Evolutionary conservation across 352 stramenopile genomes (phyloP).

Genomic region (Pythium biforme): DNA sequence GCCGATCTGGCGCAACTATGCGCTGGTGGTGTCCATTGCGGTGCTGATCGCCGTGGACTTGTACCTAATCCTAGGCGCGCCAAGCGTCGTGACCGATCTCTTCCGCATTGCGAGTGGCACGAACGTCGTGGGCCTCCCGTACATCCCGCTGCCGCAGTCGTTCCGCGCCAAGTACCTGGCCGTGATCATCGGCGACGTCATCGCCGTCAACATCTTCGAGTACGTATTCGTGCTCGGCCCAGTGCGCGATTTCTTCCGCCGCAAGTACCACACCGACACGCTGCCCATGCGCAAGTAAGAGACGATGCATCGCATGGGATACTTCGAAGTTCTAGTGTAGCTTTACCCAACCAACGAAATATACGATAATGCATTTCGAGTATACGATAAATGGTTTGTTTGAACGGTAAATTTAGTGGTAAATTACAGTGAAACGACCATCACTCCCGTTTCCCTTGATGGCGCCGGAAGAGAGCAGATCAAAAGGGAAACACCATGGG

Average conservation of each 20-base stretch:
- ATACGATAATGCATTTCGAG: neutral
- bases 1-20: conserved; percentile 35
- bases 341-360: neutral
- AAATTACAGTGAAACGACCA: neutral
- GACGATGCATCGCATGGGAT: neutral
- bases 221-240: conserved; percentile 41
- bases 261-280: conserved; percentile 28
- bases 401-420: too few relatives aligned
- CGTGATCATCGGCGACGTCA: conserved; percentile 37
- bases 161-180: conserved; percentile 41
- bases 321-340: too few relatives aligned
- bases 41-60: conserved; percentile 24
- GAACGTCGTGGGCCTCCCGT: conserved; percentile 45
- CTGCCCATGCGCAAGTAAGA: conserved; percentile 27
- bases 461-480: neutral
- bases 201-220: conserved; percentile 39
- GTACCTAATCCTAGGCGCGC: conserved; percentile 34
- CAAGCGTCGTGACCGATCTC: conserved; percentile 31
- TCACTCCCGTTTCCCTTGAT: neutral
- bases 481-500: neutral
- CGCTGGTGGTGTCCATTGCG: conserved; percentile 21
- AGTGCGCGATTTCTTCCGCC: conserved; percentile 29
- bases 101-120: conserved; percentile 46
- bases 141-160: conserved; percentile 42
- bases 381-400: neutral